Conservation (phyloP, 148 eudicot genomes). For the Cornus controversa region DNA sequence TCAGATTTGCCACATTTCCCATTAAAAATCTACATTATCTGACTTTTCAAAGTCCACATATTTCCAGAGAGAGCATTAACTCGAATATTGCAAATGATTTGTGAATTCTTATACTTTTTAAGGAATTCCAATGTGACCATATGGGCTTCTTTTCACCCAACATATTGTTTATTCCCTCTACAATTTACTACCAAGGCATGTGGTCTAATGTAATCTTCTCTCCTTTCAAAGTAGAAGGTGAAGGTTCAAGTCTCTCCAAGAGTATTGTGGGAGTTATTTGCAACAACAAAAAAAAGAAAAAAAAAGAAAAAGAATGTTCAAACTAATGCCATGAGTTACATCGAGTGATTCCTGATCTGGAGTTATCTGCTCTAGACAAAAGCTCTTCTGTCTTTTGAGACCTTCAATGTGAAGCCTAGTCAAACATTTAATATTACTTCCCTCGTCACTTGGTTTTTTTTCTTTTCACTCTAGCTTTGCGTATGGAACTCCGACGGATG, state of each 20-base stretch:
- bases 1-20: neutral
- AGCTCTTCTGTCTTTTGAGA: neutral
- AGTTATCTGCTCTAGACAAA: neutral
- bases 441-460: neutral
- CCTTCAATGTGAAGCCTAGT: neutral
- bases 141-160: neutral
- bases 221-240: neutral
- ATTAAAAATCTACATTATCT: too few relatives aligned
- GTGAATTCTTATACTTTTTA: neutral
- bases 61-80: neutral
- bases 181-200: neutral
- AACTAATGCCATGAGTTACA: neutral
- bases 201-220: neutral
- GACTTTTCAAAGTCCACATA: neutral
- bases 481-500: conserved; percentile 84
- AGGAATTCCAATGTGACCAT: neutral
- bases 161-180: neutral
- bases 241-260: too few relatives aligned
- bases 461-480: conserved; percentile 45
- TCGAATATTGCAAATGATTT: neutral
- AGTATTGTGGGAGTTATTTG: too few relatives aligned
- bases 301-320: neutral
- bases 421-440: neutral
- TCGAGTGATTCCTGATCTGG: neutral
- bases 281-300: too few relatives aligned